Conservation (phyloP, 441 rosid species). For the Macaranga tanarius region DNA sequence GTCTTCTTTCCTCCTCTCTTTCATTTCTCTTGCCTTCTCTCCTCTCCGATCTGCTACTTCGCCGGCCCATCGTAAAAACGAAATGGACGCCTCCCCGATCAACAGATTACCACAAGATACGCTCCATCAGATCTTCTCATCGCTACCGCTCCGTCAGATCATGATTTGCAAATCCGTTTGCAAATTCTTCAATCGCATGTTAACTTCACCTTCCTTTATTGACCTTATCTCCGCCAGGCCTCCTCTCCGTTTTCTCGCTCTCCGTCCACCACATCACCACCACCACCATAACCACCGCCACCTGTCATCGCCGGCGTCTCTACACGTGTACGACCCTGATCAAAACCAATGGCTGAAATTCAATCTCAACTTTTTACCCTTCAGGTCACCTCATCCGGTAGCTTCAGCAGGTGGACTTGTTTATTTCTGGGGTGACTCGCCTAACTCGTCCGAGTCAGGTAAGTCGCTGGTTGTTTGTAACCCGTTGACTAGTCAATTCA, state of each 20-base stretch:
- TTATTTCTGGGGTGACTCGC: conserved; percentile 67
- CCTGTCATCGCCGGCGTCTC: conserved; percentile 25
- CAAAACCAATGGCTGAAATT: conserved; percentile 57
- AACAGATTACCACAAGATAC: conserved; percentile 67
- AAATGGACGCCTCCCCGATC: conserved; percentile 69
- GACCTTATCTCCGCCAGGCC: conserved; percentile 51
- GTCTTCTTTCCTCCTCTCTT: not conserved
- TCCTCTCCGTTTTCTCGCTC: conserved; percentile 59
- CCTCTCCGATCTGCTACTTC: conserved; percentile 11
- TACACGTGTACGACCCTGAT: conserved; percentile 67
- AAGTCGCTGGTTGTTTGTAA: conserved; percentile 75
- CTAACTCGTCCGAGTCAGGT: conserved; percentile 42
- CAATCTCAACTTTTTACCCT: conserved; percentile 68
- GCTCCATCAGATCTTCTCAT: conserved; percentile 81
- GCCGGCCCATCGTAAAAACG: conserved; percentile 18
- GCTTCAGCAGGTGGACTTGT: conserved; percentile 67
- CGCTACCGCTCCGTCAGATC: conserved; percentile 77
- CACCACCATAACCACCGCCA: conserved; percentile 34
- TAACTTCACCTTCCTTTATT: conserved; percentile 59
- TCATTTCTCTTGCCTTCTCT: not conserved
- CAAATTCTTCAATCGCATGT: conserved; percentile 54
- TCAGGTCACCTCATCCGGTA: conserved; percentile 60
- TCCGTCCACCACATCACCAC: conserved; percentile 64
- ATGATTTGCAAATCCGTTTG: conserved; percentile 69
- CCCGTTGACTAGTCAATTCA: conserved; percentile 68